phyloP scores from a whole-genome alignment of 2,329 filamentous ascomycete genomes.

The Lachnellula cervina region DNA sequence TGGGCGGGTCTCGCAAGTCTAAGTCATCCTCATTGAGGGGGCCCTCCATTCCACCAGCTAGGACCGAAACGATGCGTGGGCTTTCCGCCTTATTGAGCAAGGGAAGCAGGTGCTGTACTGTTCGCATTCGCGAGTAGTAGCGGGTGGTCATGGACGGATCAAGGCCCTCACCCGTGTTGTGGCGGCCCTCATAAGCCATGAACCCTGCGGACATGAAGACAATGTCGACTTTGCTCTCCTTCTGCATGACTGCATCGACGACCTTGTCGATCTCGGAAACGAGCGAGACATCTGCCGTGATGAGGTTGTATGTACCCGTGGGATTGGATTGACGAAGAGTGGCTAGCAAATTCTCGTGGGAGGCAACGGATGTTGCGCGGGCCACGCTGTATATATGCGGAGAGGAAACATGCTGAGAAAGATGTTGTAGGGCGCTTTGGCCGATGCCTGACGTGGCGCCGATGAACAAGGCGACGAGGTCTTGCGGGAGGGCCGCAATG shows the following conservation, averaged over 20 bases:
- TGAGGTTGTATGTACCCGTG: background rate
- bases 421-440: conserved; percentile 23
- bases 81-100: conserved; percentile 40
- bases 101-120: conserved; percentile 51
- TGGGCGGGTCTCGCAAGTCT: conserved; percentile 28
- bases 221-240: conserved; percentile 39
- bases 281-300: conserved; percentile 39
- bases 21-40: conserved; percentile 39
- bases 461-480: conserved; percentile 3
- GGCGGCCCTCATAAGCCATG: conserved; percentile 18
- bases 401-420: conserved; percentile 34
- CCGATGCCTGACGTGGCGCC: conserved; percentile 10
- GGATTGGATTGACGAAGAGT: conserved; percentile 31
- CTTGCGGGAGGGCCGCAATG: background rate
- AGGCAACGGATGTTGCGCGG: background rate
- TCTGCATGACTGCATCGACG: conserved; percentile 38
- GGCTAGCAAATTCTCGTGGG: background rate
- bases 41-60: conserved; percentile 47
- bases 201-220: conserved; percentile 40
- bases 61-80: conserved; percentile 47
- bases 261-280: conserved; percentile 43
- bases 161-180: conserved; percentile 51
- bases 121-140: conserved; percentile 52
- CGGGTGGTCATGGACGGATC: conserved; percentile 43
- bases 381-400: conserved; percentile 43